phyloP scores from a whole-genome alignment of 1,284 basidiomycete genomes.

The Boletus putidus region DNA sequence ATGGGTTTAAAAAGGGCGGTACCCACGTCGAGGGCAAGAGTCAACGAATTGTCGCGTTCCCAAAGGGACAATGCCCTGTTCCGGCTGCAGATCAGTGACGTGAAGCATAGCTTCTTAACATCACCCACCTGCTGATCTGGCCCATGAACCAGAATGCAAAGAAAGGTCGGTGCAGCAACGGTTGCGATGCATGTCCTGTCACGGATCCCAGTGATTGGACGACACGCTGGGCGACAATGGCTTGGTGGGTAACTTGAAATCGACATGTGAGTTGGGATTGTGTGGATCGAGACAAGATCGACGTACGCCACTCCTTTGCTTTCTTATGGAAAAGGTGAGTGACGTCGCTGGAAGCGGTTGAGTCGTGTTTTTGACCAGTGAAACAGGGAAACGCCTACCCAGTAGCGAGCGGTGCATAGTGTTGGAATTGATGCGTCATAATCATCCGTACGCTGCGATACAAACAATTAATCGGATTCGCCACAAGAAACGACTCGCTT shows the following conservation, averaged over 20 bases:
- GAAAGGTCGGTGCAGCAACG: slow-evolving; percentile 60
- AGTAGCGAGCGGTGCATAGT: slow-evolving; percentile 60
- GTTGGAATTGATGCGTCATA: slow-evolving; percentile 67
- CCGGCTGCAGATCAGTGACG: slow-evolving; percentile 11
- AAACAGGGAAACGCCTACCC: slow-evolving; percentile 45
- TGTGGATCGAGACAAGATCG: slow-evolving; percentile 8
- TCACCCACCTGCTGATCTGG: slow-evolving; percentile 59
- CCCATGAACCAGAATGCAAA: slow-evolving; percentile 79
- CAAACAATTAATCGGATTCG: not conserved
- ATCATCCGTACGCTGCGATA: slow-evolving; percentile 64
- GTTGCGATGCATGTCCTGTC: slow-evolving; percentile 58
- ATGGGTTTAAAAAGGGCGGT: slow-evolving; percentile 60
- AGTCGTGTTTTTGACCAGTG: not conserved
- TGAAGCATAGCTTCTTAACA: not conserved
- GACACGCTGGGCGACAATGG: slow-evolving; percentile 57
- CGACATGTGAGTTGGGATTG: slow-evolving; percentile 9
- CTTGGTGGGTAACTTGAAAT: slow-evolving; percentile 60
- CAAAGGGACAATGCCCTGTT: slow-evolving; percentile 60
- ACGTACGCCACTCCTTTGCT: slow-evolving; percentile 74
- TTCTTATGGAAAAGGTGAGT: slow-evolving; percentile 60
- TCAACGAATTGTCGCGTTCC: slow-evolving; percentile 59
- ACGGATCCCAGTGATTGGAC: slow-evolving; percentile 61
- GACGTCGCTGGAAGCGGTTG: slow-evolving; percentile 44
- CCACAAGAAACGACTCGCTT: slow-evolving; percentile 33
- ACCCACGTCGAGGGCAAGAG: slow-evolving; percentile 64